Evolutionary conservation across 768 basidiomycete genomes (phyloP), one percentile per base, ranked within the genome.

Genomic region (Tylopilus vinaceipallidus): DNA sequence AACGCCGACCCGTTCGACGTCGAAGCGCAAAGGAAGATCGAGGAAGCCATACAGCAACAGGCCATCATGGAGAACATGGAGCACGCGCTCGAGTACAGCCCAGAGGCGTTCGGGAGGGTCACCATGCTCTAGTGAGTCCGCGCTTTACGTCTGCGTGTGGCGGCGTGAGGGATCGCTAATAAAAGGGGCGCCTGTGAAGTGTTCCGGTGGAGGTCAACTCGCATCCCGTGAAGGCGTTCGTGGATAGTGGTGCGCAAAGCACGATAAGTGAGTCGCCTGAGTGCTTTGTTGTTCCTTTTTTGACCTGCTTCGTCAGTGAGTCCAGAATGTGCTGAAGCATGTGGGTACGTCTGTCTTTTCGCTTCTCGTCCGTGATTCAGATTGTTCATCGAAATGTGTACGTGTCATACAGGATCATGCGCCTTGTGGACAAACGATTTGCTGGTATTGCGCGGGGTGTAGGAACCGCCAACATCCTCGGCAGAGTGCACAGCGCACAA

Each of bases 191-290:
- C 48, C 42, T 29, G 6, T 12, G 27, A 6, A 95, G 91, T 59
- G 89, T 98, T 54, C 81, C 86, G 22, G 84, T 94, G 0, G 97
- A 98, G 62, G 92, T 99, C 2, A 99, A 99, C 62, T 86, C 87
- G 1, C 76, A 79, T 52, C 87, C 88, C 4, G 83, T 98, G 32
- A 95, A 92, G 68, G 97, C 97, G 0, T 99, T 99, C 59, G 97
- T 99, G 36, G 97, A 99, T 66, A 97, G 93, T 56, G 97, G 95
- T 35, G 97, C 97, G 11, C 97, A 99, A 62, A 83, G 83, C 54
- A 99, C 95, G 2, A 98, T 98, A 72, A 98, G 95, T 95, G 60
- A 60, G 86, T 73, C 12, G 26, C 30, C 22, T 30, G 8, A 3
- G 37, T 4, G 2, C 3, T 8, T 9, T 8, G 4, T 26, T 41